phyloP scores from a whole-genome alignment of 2,329 filamentous ascomycete genomes.

The Cladosporium sp. region DNA sequence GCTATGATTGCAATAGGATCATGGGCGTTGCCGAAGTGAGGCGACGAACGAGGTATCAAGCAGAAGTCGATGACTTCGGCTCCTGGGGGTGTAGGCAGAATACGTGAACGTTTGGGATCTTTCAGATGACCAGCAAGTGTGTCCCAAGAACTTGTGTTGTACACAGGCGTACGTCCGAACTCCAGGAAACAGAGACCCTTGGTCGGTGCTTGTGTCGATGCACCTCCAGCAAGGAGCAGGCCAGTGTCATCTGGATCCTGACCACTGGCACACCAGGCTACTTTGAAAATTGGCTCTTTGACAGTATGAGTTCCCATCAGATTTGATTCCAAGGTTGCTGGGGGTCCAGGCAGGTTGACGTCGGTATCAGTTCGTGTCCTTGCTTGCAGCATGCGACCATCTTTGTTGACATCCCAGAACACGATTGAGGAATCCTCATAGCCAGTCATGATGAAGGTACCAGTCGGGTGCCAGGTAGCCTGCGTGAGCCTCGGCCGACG shows the following conservation, averaged over 20 bases:
- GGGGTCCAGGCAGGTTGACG: slow-evolving; percentile 60
- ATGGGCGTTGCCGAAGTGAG: slow-evolving; percentile 81
- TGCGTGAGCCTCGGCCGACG: slow-evolving; percentile 74
- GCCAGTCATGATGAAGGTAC: slow-evolving; percentile 79
- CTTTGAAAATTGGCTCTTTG: slow-evolving; percentile 70
- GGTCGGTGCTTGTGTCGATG: slow-evolving; percentile 59
- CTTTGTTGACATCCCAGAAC: slow-evolving; percentile 78
- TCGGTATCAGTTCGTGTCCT: slow-evolving; percentile 71
- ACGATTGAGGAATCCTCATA: slow-evolving; percentile 90
- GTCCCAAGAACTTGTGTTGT: slow-evolving; percentile 89
- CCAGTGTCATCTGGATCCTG: slow-evolving; percentile 90
- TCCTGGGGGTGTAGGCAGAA: slow-evolving; percentile 71
- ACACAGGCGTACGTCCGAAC: slow-evolving; percentile 80
- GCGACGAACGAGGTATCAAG: slow-evolving; percentile 74
- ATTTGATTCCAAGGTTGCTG: slow-evolving; percentile 8
- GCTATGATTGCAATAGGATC: slow-evolving; percentile 84
- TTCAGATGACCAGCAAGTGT: slow-evolving; percentile 72
- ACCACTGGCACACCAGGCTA: slow-evolving; percentile 86
- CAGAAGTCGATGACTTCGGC: slow-evolving; percentile 77
- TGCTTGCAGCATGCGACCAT: slow-evolving; percentile 78
- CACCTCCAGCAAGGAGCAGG: slow-evolving; percentile 79
- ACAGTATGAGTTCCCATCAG: slow-evolving; percentile 50
- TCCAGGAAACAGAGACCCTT: slow-evolving; percentile 87
- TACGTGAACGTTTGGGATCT: slow-evolving; percentile 65
- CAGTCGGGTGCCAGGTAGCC: slow-evolving; percentile 90